These are phyloP conservation scores for Parietichytrium sp. DNA, from an alignment of 108 stramenopile species.

Conservation along the genomic window DNA sequence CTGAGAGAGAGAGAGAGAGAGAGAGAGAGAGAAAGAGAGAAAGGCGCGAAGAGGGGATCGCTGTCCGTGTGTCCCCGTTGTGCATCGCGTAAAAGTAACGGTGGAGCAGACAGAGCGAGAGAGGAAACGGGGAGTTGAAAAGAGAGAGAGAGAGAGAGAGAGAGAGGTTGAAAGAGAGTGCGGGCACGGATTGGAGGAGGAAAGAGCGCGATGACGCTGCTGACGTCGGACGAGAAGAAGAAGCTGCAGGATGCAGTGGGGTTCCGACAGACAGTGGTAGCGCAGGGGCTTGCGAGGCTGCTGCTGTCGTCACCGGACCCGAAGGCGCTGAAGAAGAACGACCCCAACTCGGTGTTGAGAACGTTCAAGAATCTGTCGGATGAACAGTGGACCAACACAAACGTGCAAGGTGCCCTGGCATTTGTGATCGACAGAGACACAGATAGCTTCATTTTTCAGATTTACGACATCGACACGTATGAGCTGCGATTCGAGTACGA, in stretches of 20 bases:
- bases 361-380: neutral
- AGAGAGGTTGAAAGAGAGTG: too few relatives aligned
- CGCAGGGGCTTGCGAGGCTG: neutral
- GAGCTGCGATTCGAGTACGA: neutral
- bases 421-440: neutral
- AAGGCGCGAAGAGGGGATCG: too few relatives aligned
- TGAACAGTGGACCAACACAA: constrained; percentile 24
- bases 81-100: too few relatives aligned
- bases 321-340: neutral
- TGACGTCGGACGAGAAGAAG: neutral
- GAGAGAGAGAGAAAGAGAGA: too few relatives aligned
- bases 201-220: neutral
- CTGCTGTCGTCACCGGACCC: constrained; percentile 29
- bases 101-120: too few relatives aligned
- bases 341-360: neutral
- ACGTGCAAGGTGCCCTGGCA: neutral
- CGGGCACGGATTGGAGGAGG: too few relatives aligned
- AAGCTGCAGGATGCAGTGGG: constrained; percentile 19
- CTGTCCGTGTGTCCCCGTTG: too few relatives aligned
- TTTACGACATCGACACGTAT: constrained; percentile 1
- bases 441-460: constrained; percentile 12
- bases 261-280: neutral
- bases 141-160: too few relatives aligned
- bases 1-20: too few relatives aligned
- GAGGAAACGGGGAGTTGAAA: too few relatives aligned